phyloP scores from a whole-genome alignment of 2,329 filamentous ascomycete genomes.

The Zelopaecilomyces penicillatus region DNA sequence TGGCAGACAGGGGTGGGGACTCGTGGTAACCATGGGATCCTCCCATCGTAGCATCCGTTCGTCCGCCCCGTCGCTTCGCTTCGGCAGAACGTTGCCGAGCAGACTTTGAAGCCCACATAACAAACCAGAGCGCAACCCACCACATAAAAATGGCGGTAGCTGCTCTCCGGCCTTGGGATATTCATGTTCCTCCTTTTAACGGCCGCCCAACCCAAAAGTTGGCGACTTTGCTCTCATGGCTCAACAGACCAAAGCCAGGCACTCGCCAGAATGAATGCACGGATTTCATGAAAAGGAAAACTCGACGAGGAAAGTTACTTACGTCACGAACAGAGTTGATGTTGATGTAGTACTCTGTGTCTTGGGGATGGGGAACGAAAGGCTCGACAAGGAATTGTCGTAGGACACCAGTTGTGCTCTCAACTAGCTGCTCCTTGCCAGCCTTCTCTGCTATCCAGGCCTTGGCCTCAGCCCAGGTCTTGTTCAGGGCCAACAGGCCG shows the following conservation, averaged over 20 bases:
- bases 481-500: constrained; percentile 91
- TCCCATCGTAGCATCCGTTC: constrained; percentile 31
- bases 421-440: constrained; percentile 86
- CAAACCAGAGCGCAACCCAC: constrained; percentile 3
- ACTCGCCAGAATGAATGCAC: not conserved
- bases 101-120: constrained; percentile 4
- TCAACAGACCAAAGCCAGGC: not conserved
- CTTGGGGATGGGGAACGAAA: constrained; percentile 89
- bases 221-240: not conserved
- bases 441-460: constrained; percentile 91
- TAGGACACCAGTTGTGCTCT: constrained; percentile 80
- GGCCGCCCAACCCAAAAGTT: too few relatives aligned
- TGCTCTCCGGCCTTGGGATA: not conserved
- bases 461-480: constrained; percentile 89
- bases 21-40: constrained; percentile 6
- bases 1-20: too few relatives aligned
- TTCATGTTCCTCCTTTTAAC: too few relatives aligned
- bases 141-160: constrained; percentile 10
- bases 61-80: constrained; percentile 20
- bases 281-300: constrained; percentile 6
- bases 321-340: constrained; percentile 99
- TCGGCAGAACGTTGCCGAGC: constrained; percentile 16
- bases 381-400: constrained; percentile 97
- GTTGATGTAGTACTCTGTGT: constrained; percentile 99
- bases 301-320: constrained; percentile 40